A percentile compares a stretch with the other conserved stretches of the same genome.
phyloP scores from a whole-genome alignment of 2,329 filamentous ascomycete species.

The Endothia cerciana region DNA sequence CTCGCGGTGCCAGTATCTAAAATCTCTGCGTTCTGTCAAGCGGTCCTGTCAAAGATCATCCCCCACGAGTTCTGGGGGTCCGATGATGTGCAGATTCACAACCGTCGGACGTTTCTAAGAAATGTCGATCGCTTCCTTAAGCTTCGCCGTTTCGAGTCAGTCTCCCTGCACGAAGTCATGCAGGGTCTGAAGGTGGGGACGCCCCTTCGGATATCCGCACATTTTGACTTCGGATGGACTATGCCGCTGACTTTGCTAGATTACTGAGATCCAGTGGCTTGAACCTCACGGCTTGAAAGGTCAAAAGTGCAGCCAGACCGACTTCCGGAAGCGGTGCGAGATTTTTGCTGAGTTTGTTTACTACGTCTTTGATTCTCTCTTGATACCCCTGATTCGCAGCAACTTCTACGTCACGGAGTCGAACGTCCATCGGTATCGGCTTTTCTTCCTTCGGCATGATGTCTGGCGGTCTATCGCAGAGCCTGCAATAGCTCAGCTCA shows the following conservation, averaged over 20 bases:
- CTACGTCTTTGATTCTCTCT: slow-evolving; percentile 87
- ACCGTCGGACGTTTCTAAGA: slow-evolving; percentile 64
- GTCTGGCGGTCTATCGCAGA: slow-evolving; percentile 80
- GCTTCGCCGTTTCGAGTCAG: slow-evolving; percentile 78
- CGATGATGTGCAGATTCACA: slow-evolving; percentile 56
- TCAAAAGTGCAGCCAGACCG: slow-evolving; percentile 68
- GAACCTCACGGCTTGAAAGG: slow-evolving; percentile 52
- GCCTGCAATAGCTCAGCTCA: slow-evolving; percentile 70
- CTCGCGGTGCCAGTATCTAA: slow-evolving; percentile 68
- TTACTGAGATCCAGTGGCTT: slow-evolving; percentile 75
- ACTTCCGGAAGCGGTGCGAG: slow-evolving; percentile 75
- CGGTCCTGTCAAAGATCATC: slow-evolving; percentile 72
- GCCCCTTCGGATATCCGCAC: slow-evolving; percentile 16
- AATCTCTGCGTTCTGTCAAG: slow-evolving; percentile 87
- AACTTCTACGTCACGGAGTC: slow-evolving; percentile 97
- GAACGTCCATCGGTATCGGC: slow-evolving; percentile 72
- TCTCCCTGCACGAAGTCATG: slow-evolving; percentile 77
- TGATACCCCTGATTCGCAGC: slow-evolving; percentile 83
- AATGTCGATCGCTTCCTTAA: slow-evolving; percentile 78
- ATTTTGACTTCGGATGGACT: slow-evolving; percentile 4
- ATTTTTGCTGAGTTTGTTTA: slow-evolving; percentile 86
- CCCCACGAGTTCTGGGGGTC: slow-evolving; percentile 76
- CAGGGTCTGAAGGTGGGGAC: slow-evolving; percentile 72
- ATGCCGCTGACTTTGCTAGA: slow-evolving; percentile 46
- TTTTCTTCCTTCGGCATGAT: slow-evolving; percentile 96